Evolutionary conservation across 805 yeast species (phyloP), one percentile per base, ranked within the genome.

Genomic region (Pichia rugopelliculosa): DNA sequence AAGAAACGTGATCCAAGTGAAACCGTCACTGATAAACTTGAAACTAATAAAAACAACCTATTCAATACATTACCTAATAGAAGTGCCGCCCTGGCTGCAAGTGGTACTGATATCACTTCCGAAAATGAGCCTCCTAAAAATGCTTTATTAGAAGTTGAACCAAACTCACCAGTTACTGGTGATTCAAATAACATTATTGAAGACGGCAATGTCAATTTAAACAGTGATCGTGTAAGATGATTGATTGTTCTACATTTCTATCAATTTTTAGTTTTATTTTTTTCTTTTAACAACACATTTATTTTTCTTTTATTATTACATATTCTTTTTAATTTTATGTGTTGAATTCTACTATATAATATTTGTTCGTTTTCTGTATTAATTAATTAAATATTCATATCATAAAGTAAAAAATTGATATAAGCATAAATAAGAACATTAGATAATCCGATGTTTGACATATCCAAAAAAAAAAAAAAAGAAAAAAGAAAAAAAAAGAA

Each of bases 11-110:
- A 39, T 27, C 39, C 45, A 7, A 38, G 18, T 20, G 42, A 20
- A 7, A 23, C 21, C 8, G n/a, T 45, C 10, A 12, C 17, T 13
- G 44, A 39, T 36, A 21, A 25, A 13, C 30, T 26, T 3, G 21
- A 38, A 22, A 21, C 2, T 10, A 24, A 33, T 6, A 41, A 44
- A 2, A 44, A 42, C 6, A 44, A 50, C 27, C 13, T 50, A 39
- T 45, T 27, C 4, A 43, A 43, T n/a, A 36, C 53, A 2, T 6
- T 46, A 24, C 42, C 53, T 3, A 50, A 50, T 40, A 45, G 45
- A 34, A 39, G 42, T 6, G 45, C 51, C 4, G 42, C 37, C 10
- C 25, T 27, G 2, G 22, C 39, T 12, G 41, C 48, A 11, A 4
- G 20, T 1, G 51, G 51, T 22, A 17, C 15, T 12, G 38, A 36